Evolutionary conservation across 768 basidiomycete species (phyloP).

Genomic region (Mycena haematopus): DNA sequence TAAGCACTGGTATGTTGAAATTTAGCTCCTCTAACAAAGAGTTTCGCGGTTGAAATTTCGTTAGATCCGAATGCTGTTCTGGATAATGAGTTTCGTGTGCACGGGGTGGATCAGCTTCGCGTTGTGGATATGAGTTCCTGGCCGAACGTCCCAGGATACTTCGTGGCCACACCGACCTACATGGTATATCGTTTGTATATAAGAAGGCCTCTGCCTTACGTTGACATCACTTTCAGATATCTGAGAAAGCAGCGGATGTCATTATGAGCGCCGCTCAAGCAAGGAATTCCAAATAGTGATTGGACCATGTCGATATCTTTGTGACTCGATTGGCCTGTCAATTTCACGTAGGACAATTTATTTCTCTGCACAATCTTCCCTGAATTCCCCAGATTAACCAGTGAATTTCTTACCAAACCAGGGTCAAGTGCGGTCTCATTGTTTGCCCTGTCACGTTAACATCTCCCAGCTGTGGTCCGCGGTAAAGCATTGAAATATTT

Average conservation of each 20-base stretch:
- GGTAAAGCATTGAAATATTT: too few relatives aligned
- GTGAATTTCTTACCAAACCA: too few relatives aligned
- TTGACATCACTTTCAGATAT: slow-evolving; percentile 27
- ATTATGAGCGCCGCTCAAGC: slow-evolving; percentile 24
- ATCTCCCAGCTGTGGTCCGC: too few relatives aligned
- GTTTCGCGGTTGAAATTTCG: neutral
- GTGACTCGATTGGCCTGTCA: too few relatives aligned
- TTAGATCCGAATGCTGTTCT: slow-evolving; percentile 39
- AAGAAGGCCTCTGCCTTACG: neutral
- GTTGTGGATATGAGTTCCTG: slow-evolving; percentile 42
- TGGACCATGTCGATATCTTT: neutral
- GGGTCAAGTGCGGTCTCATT: too few relatives aligned
- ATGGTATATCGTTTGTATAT: slow-evolving; percentile 33
- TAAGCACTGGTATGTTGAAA: slow-evolving; percentile 29
- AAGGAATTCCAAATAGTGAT: neutral
- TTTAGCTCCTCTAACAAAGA: neutral
- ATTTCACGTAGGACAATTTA: too few relatives aligned
- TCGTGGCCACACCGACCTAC: slow-evolving; percentile 40
- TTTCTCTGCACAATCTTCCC: too few relatives aligned
- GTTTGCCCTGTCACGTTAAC: too few relatives aligned
- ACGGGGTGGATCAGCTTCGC: slow-evolving; percentile 36
- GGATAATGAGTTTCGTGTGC: slow-evolving; percentile 38
- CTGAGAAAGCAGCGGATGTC: slow-evolving; percentile 41
- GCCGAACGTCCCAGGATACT: slow-evolving; percentile 41
- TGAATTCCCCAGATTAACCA: too few relatives aligned